Base-by-base conservation (phyloP, 2,329 filamentous ascomycete species). In the Pestalotiopsis sp. region DNA sequence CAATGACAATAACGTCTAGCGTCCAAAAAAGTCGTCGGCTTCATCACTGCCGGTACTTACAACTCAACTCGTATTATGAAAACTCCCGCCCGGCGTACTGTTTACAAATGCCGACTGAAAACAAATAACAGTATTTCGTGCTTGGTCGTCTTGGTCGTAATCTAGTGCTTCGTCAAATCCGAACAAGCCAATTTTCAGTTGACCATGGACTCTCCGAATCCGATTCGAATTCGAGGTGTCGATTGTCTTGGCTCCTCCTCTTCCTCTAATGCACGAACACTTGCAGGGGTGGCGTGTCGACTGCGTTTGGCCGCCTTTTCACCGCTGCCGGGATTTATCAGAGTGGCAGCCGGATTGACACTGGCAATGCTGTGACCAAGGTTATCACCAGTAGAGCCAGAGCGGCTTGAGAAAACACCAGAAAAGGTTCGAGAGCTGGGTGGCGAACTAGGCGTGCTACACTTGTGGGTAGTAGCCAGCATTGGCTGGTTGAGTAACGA, bases 401-500 rank as follows among this genome's bases (percentile, higher is more conserved):
- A 77, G 36, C 74, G 70, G 23, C 75, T 68, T 60, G 75, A 70
- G 69, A 77, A 78, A 5, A 72, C 65, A 9, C 73, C 75, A n/a
- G 78, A 78, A 68, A 78, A 78, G 3, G 73, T 65, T 14, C 75
- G 70, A 31, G 77, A 73, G 41, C 77, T 72, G 1, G 74, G 74
- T n/a, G 76, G 74, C 9, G 78, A 77, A 56, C 75, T 75, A n/a
- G 69, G 75, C 2, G 70, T 73, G 59, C 72, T 74, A 14, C 69
- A 70, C 25, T 73, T 70, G 78, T 68, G 3, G 81, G 78, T 2
- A 9, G 2, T 2, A 82, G 73, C 31, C 0, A 82, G 79, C 38
- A 80, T 75, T 12, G 84, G 82, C 66, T 87, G 85, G 63, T 84
- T 85, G 36, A 87, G 77, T 52, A 87, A 75, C 0, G 85, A 86